Base-by-base conservation (phyloP, 352 stramenopile species). In the Globisporangium polare region DNA sequence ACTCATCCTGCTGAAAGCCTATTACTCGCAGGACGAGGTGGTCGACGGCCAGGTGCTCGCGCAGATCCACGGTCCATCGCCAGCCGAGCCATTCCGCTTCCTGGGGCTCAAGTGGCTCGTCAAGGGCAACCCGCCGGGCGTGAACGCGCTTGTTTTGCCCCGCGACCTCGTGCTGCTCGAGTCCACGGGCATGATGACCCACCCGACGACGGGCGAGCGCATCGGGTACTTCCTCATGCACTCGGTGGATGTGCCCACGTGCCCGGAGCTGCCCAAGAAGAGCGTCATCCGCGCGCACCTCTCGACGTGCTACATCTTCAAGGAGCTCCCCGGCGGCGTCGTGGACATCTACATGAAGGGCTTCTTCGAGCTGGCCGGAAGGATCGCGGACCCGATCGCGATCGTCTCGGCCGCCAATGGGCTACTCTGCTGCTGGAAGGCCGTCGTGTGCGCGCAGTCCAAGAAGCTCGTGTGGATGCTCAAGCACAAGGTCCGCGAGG, bases 61-160 rank as follows among this genome's bases (percentile, higher is more conserved):
- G 0, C 52, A 72, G 41, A 72, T 83, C 53, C 46, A 69, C 20
- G 58, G 59, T 8, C 75, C 71, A 7, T 75, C 63, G 1, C 61
- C 57, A 1, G 49, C 66, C 2, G 62, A 84, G 15, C 75, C 73
- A 18, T 84, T 71, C 46, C 62, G 69, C 0, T 82, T 83, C 58
- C 64, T 86, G 2, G 74, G 74, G 5, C 50, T 86, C 66, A 81
- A 86, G 53, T 83, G 74, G 77, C 64, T 81, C 57, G 65, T 83
- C 17, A 83, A 82, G 35, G 72, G 63, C 26, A 68, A 66, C 20
- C 69, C 69, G 4, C 18, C 61, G 5, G 66, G 66, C 5, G 49
- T 81, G 15, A 68, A 67, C 0, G 45, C 58, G 8, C 43, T 86
- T 49, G 65, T 86, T 12, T 47, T 63, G 22, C 62, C 72, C 46